Percentiles rank a stretch among this genome's conserved stretches.
Conservation (phyloP, 2,329 filamentous ascomycete genomes). For the Tolypocladium inflatum region DNA sequence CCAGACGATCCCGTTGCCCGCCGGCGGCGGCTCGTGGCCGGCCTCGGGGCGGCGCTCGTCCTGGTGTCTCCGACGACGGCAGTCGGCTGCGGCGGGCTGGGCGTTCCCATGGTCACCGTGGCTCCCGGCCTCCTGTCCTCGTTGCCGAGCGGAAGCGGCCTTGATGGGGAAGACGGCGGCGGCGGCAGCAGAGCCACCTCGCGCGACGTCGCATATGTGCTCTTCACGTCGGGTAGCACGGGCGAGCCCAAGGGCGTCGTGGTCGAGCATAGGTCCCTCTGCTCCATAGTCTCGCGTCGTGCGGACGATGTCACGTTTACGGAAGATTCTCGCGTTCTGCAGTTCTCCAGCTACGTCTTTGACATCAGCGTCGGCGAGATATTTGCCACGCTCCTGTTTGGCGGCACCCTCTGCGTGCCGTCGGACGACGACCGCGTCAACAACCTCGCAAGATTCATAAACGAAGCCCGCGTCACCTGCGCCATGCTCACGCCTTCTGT, state of each 20-base stretch:
- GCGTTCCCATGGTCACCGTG: too few species aligned
- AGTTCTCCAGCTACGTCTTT: slow-evolving; percentile 6
- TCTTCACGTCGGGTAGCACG: not conserved
- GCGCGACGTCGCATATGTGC: not conserved
- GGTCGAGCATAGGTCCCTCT: slow-evolving; percentile 1
- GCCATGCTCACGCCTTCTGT: slow-evolving; percentile 3
- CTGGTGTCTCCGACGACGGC: too few species aligned
- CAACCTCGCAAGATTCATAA: not conserved
- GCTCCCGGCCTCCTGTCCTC: too few species aligned
- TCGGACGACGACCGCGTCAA: not conserved
- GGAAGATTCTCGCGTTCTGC: slow-evolving; percentile 1
- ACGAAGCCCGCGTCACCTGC: not conserved
- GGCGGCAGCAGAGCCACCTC: too few species aligned
- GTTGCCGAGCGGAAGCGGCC: too few species aligned
- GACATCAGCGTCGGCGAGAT: slow-evolving; percentile 4
- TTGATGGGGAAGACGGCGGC: not conserved
- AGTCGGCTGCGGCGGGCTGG: too few species aligned
- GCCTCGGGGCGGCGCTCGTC: too few species aligned
- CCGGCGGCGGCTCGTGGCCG: too few species aligned
- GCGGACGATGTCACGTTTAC: not conserved
- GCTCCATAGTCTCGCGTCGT: not conserved
- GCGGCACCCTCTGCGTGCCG: slow-evolving; percentile 5
- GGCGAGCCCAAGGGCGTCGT: not conserved
- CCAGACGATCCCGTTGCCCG: not conserved
- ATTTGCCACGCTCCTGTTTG: slow-evolving; percentile 2